Evolutionary conservation across 2,329 filamentous ascomycete species (phyloP).

Genomic region (Dothistroma septosporum): DNA sequence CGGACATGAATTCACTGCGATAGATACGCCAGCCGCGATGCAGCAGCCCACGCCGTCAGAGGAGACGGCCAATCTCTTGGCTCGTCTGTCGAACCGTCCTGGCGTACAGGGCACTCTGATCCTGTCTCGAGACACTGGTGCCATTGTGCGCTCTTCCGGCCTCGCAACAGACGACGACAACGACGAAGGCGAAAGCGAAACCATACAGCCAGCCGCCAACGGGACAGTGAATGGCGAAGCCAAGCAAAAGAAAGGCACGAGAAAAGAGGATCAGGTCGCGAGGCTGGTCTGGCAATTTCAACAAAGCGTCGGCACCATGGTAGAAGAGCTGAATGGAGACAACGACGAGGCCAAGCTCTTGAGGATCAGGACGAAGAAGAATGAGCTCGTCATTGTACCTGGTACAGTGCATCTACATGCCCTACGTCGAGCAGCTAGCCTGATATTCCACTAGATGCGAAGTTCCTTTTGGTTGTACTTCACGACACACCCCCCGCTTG

Average conservation of each 20-base stretch:
- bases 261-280: slow-evolving; percentile 64
- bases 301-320: slow-evolving; percentile 62
- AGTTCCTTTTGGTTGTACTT: slow-evolving; percentile 73
- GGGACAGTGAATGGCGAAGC: slow-evolving; percentile 19
- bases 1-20: not conserved
- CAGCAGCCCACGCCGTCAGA: slow-evolving; percentile 39
- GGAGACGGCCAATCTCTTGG: slow-evolving; percentile 62
- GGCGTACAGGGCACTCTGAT: slow-evolving; percentile 75
- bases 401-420: slow-evolving; percentile 35
- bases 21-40: slow-evolving; percentile 17
- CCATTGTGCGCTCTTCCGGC: slow-evolving; percentile 71
- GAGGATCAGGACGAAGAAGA: slow-evolving; percentile 74
- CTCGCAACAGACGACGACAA: slow-evolving; percentile 58
- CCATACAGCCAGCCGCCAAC: slow-evolving; percentile 27
- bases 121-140: slow-evolving; percentile 65
- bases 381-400: slow-evolving; percentile 78
- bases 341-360: slow-evolving; percentile 76
- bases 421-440: not conserved
- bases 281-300: slow-evolving; percentile 73
- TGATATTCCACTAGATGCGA: slow-evolving; percentile 50
- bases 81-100: slow-evolving; percentile 69
- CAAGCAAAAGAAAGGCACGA: slow-evolving; percentile 40
- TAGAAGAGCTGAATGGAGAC: slow-evolving; percentile 70
- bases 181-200: slow-evolving; percentile 45
- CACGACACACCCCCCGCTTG: slow-evolving; percentile 73